Base-by-base conservation (phyloP, 306 rosid genomes). In the Begonia loranthoides region DNA sequence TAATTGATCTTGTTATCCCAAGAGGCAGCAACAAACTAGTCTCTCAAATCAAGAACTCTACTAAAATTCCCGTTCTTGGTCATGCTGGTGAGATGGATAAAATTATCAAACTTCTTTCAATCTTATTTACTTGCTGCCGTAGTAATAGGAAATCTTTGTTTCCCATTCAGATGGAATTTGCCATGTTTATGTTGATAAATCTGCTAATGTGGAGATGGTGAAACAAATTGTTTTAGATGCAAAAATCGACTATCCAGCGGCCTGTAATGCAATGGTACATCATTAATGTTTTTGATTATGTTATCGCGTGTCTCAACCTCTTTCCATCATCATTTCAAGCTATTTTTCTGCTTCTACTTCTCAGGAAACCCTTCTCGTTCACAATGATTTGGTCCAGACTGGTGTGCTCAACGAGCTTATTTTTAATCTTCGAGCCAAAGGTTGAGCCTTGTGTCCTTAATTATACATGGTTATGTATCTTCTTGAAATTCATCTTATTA, bases 1-100 rank as follows among this genome's bases (percentile, higher is more conserved):
- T 83, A 40, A 90, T 90, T 62, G 99, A 90, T 71, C 82, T 92
- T 54, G 94, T 92, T 60, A 92, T 92, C 69, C 99, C 99, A 43
- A 81, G 99, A 69, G 99, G 99, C 58, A 92, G 99, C 86, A 92
- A 86, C 73, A 71, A 92, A 72, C 87, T 92, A 65, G 94, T 92
- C 45, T 78, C 96, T 66, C 80, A 83, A 74, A 87, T 92, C 50
- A 86, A 86, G 79, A 80, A 76, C 64, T 86, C 82, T 13, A 92
- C 99, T 50, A 86, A 92, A 72, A 92, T 92, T 72, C 96, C 99
- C 45, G 99, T 92, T 65, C 83, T 92, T 40, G 99, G 99, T 56
- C 99, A 90, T 63, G 95, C 99, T 62, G 99, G 99, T 90, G 62
- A 86, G 78, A 59, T 49, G 38, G 49, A 62, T 62, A 54, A 50